phyloP scores from a whole-genome alignment of 2,329 filamentous ascomycete genomes.

The Monosporascus sp. region DNA sequence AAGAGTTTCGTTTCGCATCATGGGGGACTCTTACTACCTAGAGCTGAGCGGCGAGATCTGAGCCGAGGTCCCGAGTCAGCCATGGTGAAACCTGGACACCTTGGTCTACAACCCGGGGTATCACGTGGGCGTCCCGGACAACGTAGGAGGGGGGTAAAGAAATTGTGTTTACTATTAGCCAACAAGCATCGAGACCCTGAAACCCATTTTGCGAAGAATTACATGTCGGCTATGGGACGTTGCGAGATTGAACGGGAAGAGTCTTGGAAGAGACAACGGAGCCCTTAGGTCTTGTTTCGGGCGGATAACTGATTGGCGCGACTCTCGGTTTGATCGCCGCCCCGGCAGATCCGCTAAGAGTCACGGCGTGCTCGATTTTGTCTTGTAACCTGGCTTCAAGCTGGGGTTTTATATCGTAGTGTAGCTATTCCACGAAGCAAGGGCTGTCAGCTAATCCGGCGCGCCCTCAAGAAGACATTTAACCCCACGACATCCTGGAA shows the following conservation, averaged over 20 bases:
- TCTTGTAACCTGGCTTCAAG: no score
- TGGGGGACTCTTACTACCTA: background rate
- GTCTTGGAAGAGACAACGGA: background rate
- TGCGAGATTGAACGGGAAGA: background rate
- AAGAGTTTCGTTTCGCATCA: no score
- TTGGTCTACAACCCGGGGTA: constrained; percentile 12
- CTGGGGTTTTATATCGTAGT: no score
- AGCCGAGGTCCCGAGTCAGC: constrained; percentile 15
- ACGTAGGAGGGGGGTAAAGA: background rate
- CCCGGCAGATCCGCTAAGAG: background rate
- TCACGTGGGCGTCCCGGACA: constrained; percentile 11
- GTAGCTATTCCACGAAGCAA: no score
- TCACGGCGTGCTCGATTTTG: no score
- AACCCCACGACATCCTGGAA: no score
- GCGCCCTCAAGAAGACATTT: no score
- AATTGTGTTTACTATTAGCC: background rate
- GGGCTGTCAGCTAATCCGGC: no score
- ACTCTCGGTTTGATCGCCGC: background rate
- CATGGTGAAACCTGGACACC: constrained; percentile 16
- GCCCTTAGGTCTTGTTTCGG: background rate
- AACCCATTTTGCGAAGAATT: background rate
- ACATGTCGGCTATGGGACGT: background rate
- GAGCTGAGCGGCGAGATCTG: constrained; percentile 13
- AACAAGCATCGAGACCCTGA: background rate
- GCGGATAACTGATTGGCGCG: background rate